Evolutionary conservation across 352 stramenopile species (phyloP).

Genomic region (Globisporangium echinulatum): DNA sequence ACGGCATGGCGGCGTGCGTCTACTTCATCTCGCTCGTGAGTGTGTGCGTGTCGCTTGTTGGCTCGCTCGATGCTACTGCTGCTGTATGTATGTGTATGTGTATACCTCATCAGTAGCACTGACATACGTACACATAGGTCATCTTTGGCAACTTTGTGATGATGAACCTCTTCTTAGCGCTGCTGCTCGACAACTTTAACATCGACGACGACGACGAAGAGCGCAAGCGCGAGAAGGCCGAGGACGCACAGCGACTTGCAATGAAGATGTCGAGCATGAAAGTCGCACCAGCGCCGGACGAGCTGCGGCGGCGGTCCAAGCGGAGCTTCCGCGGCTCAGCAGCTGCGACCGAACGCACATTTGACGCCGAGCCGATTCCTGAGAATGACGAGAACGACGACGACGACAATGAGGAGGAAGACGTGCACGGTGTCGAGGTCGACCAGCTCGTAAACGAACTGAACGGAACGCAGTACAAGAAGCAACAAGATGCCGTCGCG

Average conservation of each 20-base stretch:
- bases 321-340: conserved; percentile 16
- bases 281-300: conserved; percentile 20
- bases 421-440: conserved; percentile 18
- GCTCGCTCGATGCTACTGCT: not conserved
- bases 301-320: conserved; percentile 4
- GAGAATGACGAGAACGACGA: conserved; percentile 25
- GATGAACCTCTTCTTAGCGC: conserved; percentile 93
- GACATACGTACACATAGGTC: conserved; percentile 24
- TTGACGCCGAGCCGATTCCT: conserved; percentile 6
- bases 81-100: no score
- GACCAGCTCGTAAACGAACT: conserved; percentile 18
- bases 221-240: conserved; percentile 27
- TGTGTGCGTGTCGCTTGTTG: not conserved
- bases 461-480: not conserved
- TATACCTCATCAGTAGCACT: not conserved
- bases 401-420: conserved; percentile 30
- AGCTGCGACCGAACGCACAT: not conserved
- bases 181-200: conserved; percentile 90
- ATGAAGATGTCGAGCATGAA: conserved; percentile 63
- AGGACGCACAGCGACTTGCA: conserved; percentile 43
- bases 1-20: conserved; percentile 44
- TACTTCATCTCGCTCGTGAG: conserved; percentile 87
- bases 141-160: conserved; percentile 90
- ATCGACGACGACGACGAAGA: conserved; percentile 53
- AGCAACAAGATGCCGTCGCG: not conserved